Base-by-base conservation (phyloP, 2,329 filamentous ascomycete species). In the Cladosporium sp. region DNA sequence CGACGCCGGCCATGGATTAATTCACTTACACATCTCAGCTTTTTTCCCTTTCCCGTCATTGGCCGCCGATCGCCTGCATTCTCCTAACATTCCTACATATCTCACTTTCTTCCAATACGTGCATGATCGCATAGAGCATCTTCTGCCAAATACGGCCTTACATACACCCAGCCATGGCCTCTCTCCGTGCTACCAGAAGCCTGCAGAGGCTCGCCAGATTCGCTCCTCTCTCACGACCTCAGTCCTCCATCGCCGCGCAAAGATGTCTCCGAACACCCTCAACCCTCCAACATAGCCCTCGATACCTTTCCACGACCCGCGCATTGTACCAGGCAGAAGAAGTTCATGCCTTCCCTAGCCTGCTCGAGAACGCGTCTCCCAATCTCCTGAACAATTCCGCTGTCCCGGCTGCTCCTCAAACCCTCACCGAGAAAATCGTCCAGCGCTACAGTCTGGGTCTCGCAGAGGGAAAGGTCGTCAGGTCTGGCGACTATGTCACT, bases 381-480 rank as follows among this genome's bases (percentile, higher is more conserved):
- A 84, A 89, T 53, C 80, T 96, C 55, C 82, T 95, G 57, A 83
- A 86, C 36, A 58, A 57, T 18, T 84, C 88, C 27, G 63, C 69
- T 15, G 60, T 73, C 22, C 65, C 68, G 19, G 60, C 62, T 15
- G 68, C 70, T 2, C 80, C 88, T 0, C 90, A 96, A 70, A 96
- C 88, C 2, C 71, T 96, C 45, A 93, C 88, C 2, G 91, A 96
- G 68, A 96, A 96, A 76, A 96, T 96, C 53, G 85, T 96, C 0
- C 91, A 96, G 68, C 73, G 78, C 13, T 85, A 95, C 68, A 80
- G 89, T 0, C 77, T 90, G n/a, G 88, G 84, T 8, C 79, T 96
- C 1, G 71, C 87, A 1, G 68, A 81, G 8, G 88, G 83, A 53
- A 95, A 96, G 72, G 74, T 78, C 51, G 87, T 96, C 62, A 80